phyloP scores from a whole-genome alignment of 2,329 filamentous ascomycete species.

The Fusarium agapanthi region DNA sequence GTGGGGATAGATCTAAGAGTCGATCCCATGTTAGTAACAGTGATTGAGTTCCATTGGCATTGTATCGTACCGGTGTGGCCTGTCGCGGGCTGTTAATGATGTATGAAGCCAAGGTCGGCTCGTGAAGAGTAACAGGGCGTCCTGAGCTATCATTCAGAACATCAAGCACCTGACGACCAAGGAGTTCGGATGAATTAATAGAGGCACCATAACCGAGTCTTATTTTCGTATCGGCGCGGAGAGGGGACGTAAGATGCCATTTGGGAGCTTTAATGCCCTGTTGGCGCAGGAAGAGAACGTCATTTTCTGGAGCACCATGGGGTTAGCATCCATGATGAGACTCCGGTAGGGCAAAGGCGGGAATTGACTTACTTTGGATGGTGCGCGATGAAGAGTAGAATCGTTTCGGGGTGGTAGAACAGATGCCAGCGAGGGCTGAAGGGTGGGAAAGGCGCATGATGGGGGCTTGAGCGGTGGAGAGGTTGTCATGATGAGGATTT shows the following conservation, averaged over 20 bases:
- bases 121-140: constrained; percentile 63
- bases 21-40: neutral
- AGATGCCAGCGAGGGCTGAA: neutral
- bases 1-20: constrained; percentile 65
- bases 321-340: constrained; percentile 20
- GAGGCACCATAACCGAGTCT: constrained; percentile 56
- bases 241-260: constrained; percentile 51
- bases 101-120: constrained; percentile 78
- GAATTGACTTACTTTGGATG: constrained; percentile 38
- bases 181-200: constrained; percentile 64
- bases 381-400: constrained; percentile 41
- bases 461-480: neutral
- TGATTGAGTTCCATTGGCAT: neutral
- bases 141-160: constrained; percentile 62
- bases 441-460: constrained; percentile 27
- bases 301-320: constrained; percentile 46
- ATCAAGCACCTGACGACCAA: constrained; percentile 69
- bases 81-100: constrained; percentile 71
- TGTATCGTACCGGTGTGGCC: constrained; percentile 70
- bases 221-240: constrained; percentile 45
- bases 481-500: constrained; percentile 29
- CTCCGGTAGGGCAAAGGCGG: neutral
- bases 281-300: constrained; percentile 53
- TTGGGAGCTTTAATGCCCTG: constrained; percentile 47
- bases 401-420: neutral